A percentile compares a stretch with the other conserved stretches of the same genome.
Evolutionary conservation across 1,139 yeast species (phyloP).

Genomic region (Sugiyamaella neomexicana): DNA sequence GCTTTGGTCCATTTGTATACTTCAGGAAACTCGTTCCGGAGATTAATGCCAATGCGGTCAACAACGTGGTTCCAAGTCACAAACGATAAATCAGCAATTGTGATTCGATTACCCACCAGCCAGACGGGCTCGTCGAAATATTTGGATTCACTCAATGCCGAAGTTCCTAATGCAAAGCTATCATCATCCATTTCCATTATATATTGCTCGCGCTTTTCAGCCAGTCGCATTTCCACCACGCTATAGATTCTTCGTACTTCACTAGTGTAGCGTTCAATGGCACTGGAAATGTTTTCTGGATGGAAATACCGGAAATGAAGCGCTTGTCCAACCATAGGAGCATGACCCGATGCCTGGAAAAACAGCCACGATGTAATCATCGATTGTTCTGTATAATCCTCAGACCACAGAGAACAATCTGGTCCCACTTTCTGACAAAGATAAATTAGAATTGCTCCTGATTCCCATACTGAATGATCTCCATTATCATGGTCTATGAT

Average conservation of each 20-base stretch:
- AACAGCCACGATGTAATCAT: conserved; percentile 87
- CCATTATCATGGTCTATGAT: conserved; percentile 82
- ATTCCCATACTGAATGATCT: conserved; percentile 87
- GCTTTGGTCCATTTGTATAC: conserved; percentile 85
- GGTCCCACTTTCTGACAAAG: conserved; percentile 66
- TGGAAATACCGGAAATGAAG: conserved; percentile 91
- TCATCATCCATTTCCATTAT: conserved; percentile 90
- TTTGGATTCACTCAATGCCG: conserved; percentile 81
- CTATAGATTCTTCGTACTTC: conserved; percentile 94
- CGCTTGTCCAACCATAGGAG: conserved; percentile 98
- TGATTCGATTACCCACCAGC: conserved; percentile 88
- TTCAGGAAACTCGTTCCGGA: conserved; percentile 88
- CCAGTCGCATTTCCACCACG: conserved; percentile 91
- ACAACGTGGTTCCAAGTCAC: conserved; percentile 98
- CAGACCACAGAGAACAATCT: conserved; percentile 75
- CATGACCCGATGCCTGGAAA: conserved; percentile 94
- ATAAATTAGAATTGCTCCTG: conserved; percentile 85
- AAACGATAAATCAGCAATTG: conserved; percentile 88
- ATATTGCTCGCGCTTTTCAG: conserved; percentile 86
- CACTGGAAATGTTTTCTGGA: conserved; percentile 80
- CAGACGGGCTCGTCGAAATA: conserved; percentile 93
- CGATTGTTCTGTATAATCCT: conserved; percentile 77
- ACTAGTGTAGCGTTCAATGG: conserved; percentile 87
- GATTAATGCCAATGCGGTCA: conserved; percentile 84
- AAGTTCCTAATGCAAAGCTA: conserved; percentile 83